phyloP scores from a whole-genome alignment of 2,329 filamentous ascomycete species.

The Arthroderma sp. region DNA sequence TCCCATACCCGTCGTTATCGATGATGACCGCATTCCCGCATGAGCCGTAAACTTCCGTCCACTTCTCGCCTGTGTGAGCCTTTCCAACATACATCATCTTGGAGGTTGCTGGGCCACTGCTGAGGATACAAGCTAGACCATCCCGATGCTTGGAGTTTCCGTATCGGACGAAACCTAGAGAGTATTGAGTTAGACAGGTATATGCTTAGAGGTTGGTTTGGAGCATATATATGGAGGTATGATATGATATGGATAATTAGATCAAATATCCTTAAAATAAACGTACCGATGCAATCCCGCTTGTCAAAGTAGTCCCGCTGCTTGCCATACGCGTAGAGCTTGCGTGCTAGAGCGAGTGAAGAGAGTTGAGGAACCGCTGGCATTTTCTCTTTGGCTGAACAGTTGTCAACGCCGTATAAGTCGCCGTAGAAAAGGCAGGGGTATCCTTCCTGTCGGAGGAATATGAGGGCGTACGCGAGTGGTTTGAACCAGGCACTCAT shows the following conservation, averaged over 20 bases:
- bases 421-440: conserved; percentile 62
- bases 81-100: conserved; percentile 52
- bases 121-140: conserved; percentile 46
- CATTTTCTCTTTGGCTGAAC: conserved; percentile 35
- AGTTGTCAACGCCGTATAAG: conserved; percentile 48
- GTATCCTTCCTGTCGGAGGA: conserved; percentile 49
- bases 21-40: conserved; percentile 44
- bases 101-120: conserved; percentile 33
- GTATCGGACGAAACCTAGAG: conserved; percentile 31
- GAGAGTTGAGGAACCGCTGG: conserved; percentile 29
- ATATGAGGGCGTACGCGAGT: conserved; percentile 57
- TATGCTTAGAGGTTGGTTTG: neutral
- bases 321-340: conserved; percentile 52
- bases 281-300: conserved; percentile 43
- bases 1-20: conserved; percentile 44
- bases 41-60: conserved; percentile 50
- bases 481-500: conserved; percentile 57
- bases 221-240: conserved; percentile 22
- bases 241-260: conserved; percentile 9
- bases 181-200: neutral
- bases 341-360: conserved; percentile 47
- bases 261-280: neutral
- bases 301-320: conserved; percentile 52
- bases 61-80: conserved; percentile 45
- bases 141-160: conserved; percentile 38